Base-by-base conservation (phyloP, 305 asterid species). In the Fraxinus angustifolia region DNA sequence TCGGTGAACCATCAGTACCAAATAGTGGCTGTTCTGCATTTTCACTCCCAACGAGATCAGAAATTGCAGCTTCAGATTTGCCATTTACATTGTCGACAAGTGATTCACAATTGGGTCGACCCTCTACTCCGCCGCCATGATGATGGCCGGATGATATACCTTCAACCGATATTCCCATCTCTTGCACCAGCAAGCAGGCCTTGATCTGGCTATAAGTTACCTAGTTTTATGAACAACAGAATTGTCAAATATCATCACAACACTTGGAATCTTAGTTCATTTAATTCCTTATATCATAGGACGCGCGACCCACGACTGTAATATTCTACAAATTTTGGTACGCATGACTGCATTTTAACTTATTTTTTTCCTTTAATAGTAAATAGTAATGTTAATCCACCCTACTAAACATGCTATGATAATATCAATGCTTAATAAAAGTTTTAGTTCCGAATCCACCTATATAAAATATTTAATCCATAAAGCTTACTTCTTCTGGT, bases 401-500 rank as follows among this genome's bases (percentile, higher is more conserved):
- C 38, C 0, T 70, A 31, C 23, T 33, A 31, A 70, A 70, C 75
- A 70, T 70, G 42, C 42, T 14, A 70, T 70, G 75, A 31, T 31
- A 30, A 70, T 70, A 4, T 31, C 75, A 33, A 30, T 70, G 11
- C 42, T 70, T 70, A 73, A 79, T 79, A 48, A 48, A 78, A 8
- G 73, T 36, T 33, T 34, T 10, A 65, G 17, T 19, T 79, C 76
- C 35, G 76, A 80, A 19, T 77, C 72, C 60, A 35, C 50, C 71
- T 65, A 34, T 72, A 38, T 16, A 28, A 60, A 72, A 31, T 40
- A 30, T 82, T 82, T 67, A 33, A 70, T 76, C 26, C n/a, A 11
- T 35, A 79, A 48, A 85, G 77, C 85, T 79, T 84, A 95, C 97
- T 92, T 95, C 98, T 85, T 93, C 97, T 48, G 99, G 92, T 83